Evolutionary conservation across 2,329 filamentous ascomycete species (phyloP).

Genomic region (Stagonosporopsis chrysanthemi): DNA sequence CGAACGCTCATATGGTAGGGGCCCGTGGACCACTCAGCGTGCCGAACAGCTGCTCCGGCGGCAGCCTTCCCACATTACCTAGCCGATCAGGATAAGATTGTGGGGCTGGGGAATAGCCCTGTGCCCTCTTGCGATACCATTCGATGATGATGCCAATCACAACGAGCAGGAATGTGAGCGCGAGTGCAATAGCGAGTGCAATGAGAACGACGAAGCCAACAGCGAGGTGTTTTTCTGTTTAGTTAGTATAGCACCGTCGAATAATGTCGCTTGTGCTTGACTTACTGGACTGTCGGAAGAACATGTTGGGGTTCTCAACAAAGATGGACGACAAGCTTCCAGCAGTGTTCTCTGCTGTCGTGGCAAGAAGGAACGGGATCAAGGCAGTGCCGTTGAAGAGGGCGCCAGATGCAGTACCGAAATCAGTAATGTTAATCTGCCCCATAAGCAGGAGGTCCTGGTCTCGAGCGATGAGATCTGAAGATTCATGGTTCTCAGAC

Average conservation of each 20-base stretch:
- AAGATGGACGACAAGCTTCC: constrained; percentile 85
- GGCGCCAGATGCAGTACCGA: constrained; percentile 84
- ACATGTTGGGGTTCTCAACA: constrained; percentile 76
- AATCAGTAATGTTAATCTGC: constrained; percentile 74
- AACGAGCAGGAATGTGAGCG: constrained; percentile 78
- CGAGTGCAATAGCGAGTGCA: constrained; percentile 78
- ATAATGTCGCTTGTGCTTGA: constrained; percentile 23
- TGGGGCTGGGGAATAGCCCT: constrained; percentile 81
- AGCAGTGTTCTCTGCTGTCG: constrained; percentile 65
- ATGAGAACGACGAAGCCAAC: constrained; percentile 83
- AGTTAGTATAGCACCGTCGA: not conserved
- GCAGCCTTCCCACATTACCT: constrained; percentile 59
- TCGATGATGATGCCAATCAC: constrained; percentile 77
- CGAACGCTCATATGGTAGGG: constrained; percentile 37
- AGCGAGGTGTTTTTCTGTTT: constrained; percentile 65
- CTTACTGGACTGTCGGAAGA: constrained; percentile 72
- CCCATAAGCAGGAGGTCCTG: constrained; percentile 87
- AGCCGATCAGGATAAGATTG: constrained; percentile 60
- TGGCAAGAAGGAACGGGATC: constrained; percentile 81
- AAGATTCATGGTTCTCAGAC: constrained; percentile 70
- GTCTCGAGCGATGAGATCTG: constrained; percentile 68
- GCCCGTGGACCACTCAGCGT: constrained; percentile 44
- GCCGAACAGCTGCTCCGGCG: constrained; percentile 55
- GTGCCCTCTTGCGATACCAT: constrained; percentile 75
- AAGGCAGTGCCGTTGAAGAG: constrained; percentile 85